Evolutionary conservation across 352 stramenopile species (phyloP), one percentile per base, ranked within the genome.

Genomic region (Elongisporangium senticosum): DNA sequence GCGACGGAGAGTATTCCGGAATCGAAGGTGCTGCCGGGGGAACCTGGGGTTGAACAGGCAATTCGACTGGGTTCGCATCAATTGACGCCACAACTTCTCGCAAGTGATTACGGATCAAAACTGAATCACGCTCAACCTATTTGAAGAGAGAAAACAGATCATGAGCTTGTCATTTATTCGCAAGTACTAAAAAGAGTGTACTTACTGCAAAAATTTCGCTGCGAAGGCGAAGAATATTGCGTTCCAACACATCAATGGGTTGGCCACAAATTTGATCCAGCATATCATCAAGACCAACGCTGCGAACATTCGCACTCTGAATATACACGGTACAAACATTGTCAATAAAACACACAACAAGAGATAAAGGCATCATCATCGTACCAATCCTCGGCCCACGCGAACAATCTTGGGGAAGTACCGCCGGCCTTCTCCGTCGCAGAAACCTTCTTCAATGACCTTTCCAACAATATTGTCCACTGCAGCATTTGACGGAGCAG

Each of bases 391-490:
- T 53, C 88, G 71, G 7, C 96, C 96, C 21, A 98, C 90, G 23
- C 96, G 83, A 62, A 98, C 89, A 43, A 99, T 98, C 56, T 95
- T 93, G 14, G 96, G 96, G 56, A 98, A 98, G 59, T 98, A 99
- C 49, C 88, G 76, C 52, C 86, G 72, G 0, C 93, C 93, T 76
- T 95, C 88, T 37, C 96, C 96, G 64, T 98, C 96, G 40, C 95
- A 90, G 54, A 98, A 98, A 39, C 94, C 93, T 69, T 97, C 87
- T 63, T 95, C 82, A 59, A 98, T 98, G 37, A 99, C 95, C 66
- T 98, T 98, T n/a, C 87, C 74, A 43, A 98, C 93, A 33, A 99
- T 94, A 63, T 98, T 98, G 62, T 99, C 96, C 1, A 98, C 90
- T 19, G 95, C 96, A 59, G 91, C 93, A 76, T 99, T 99, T 22